phyloP scores from a whole-genome alignment of 2,329 filamentous ascomycete genomes.

The Intubia oerlemansii region DNA sequence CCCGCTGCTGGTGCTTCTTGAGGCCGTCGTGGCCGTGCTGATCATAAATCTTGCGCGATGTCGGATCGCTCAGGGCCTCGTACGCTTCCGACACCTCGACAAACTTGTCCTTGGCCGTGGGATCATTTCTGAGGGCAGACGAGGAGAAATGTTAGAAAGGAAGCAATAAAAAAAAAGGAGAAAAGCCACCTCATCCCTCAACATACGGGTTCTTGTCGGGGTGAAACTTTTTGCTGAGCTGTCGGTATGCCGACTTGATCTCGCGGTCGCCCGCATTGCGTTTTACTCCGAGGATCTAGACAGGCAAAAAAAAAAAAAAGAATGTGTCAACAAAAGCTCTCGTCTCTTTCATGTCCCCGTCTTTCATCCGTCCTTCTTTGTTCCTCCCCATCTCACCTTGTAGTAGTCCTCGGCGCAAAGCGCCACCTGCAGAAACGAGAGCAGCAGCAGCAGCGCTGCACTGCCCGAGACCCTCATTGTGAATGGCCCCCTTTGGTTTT shows the following conservation, averaged over 20 bases:
- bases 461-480: conserved; percentile 2
- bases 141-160: conserved; percentile 2
- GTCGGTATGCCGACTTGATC: conserved; percentile 83
- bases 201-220: conserved; percentile 94
- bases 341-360: neutral
- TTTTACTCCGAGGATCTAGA: conserved; percentile 57
- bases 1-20: conserved; percentile 55
- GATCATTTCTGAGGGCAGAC: conserved; percentile 51
- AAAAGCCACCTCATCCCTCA: neutral
- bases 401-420: conserved; percentile 55
- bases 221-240: conserved; percentile 85
- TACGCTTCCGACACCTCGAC: conserved; percentile 90
- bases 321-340: conserved; percentile 1
- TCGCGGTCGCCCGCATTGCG: conserved; percentile 66
- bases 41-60: conserved; percentile 79
- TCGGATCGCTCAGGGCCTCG: conserved; percentile 63
- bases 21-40: conserved; percentile 83
- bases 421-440: conserved; percentile 31
- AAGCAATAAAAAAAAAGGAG: neutral
- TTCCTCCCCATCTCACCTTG: no score
- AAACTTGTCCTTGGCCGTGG: conserved; percentile 71
- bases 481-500: no score
- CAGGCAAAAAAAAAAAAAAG: neutral
- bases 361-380: no score
- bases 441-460: conserved; percentile 22